Evolutionary conservation across 1,284 basidiomycete species (phyloP), one percentile per base, ranked within the genome.

Genomic region (Coriolopsis trogii): DNA sequence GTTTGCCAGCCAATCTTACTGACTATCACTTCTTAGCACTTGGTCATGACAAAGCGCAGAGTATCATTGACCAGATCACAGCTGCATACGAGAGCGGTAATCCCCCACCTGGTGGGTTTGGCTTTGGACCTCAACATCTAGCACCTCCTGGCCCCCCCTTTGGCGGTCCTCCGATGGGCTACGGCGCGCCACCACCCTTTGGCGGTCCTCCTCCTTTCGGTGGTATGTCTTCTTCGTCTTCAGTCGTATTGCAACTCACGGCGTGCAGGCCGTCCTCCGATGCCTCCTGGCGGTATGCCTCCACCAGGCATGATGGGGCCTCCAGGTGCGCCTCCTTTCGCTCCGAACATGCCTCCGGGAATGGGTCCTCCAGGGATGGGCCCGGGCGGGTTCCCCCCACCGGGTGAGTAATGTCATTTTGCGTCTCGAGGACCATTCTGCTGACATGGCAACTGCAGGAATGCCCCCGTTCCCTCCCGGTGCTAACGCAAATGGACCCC

Each of bases 1-100:
- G 4, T 7, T 8, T 21, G 26, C 21, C 8, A 18, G 7, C 41
- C 0, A 10, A 21, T 39, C 21, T 24, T 30, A 41, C 48, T 45
- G 42, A 55, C 47, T 67, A 18, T 63, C 37, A n/a, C 41, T 0
- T 53, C 38, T 20, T 36, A 95, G 93, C 91, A 4, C 82, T 98
- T 54, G 94, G 95, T 51, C 93, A 96, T 69, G 93, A 97, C 75
- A 94, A 96, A 71, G 93, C 95, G 12, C 95, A 98, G 72, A 92
- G 77, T 63, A 93, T 97, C 69, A 95, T 98, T 67, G 95, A 98
- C 80, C 92, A 95, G 69, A 95, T 99, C 69, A 93, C 92, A 38
- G 85, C 88, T 41, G 85, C 89, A 36, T 98, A 97, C 69, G 93
- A 98, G 70, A 83, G 80, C 26, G 85, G 88, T 49, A 84, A 86